Base-by-base conservation (phyloP, 1,284 basidiomycete genomes). In the Stereum hirsutum region DNA sequence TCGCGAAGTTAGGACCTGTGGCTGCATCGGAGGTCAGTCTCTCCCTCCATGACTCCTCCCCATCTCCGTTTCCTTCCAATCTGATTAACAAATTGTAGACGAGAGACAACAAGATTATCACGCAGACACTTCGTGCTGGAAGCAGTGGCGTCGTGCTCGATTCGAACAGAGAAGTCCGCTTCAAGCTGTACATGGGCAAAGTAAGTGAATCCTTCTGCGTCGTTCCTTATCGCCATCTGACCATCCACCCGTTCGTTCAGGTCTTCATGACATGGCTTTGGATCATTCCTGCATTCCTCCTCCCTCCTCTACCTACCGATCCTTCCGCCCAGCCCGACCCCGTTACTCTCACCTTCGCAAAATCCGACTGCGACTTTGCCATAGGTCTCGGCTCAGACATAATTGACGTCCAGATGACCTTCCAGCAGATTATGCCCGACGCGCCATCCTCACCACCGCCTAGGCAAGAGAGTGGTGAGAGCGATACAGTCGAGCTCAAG, bases 261-360 rank as follows among this genome's bases (percentile, higher is more conserved):
- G 68, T 88, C 1, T 78, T 84, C 50, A 75, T 91, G 60, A 80
- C 83, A 21, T 91, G 88, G 88, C 60, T 80, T 42, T 90, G 88
- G 89, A 70, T 90, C 54, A 77, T 91, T 46, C 89, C 89, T 0
- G 69, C 78, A 0, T 90, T 91, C 65, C 86, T 90, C 54, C 73
- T 89, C 61, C 65, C 72, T 31, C 67, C 70, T 19, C 62, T 65
- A 6, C 54, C 66, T 21, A 45, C 59, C 27, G 25, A 52, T 45
- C 24, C 36, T 20, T 20, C 32, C 19, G 32, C 46, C 12, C 44
- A 43, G 6, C 41, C 49, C 25, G 49, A 52, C 28, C 45, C 49
- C 36, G 47, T 61, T 2, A 66, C 61, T 15, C 46, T 78, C 28
- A 56, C 58, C 19, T 60, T 80, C 42, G 70, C 66, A 38, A 67